Conservation (phyloP, 2,329 filamentous ascomycete genomes). For the Penicillium sp. region DNA sequence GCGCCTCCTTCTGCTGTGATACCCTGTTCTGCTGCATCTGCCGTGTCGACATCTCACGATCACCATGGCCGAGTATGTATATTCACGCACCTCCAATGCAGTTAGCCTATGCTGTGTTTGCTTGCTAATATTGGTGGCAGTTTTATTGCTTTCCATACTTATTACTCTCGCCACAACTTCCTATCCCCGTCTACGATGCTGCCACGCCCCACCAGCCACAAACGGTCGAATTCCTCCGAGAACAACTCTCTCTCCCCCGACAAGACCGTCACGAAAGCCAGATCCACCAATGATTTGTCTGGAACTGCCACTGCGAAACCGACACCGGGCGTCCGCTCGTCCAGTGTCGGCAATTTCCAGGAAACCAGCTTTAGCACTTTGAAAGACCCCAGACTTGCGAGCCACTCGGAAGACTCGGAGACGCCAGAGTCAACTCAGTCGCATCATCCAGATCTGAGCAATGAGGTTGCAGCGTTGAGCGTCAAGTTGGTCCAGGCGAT, state of each 20-base stretch:
- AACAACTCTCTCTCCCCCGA: constrained; percentile 29
- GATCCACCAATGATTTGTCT: constrained; percentile 38
- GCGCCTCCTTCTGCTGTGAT: no score
- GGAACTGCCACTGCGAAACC: constrained; percentile 14
- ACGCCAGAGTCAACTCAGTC: constrained; percentile 28
- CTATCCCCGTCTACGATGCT: constrained; percentile 34
- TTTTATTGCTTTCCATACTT: constrained; percentile 35
- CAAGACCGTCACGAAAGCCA: constrained; percentile 36
- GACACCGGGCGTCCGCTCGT: no score
- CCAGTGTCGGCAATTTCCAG: no score
- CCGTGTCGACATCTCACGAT: no score
- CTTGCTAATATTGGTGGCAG: no score
- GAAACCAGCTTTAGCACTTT: constrained; percentile 41
- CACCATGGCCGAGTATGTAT: constrained; percentile 36
- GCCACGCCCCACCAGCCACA: constrained; percentile 30
- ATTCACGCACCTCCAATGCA: no score
- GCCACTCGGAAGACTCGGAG: no score
- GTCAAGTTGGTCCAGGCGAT: constrained; percentile 96
- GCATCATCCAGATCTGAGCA: constrained; percentile 53
- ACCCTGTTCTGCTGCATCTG: no score
- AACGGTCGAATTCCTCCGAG: constrained; percentile 32
- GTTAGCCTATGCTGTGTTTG: no score
- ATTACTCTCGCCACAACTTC: constrained; percentile 31
- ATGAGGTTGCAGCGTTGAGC: constrained; percentile 80
- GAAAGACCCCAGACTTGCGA: constrained; percentile 39